Conservation (phyloP, 148 eudicot genomes). For the Silene conica region DNA sequence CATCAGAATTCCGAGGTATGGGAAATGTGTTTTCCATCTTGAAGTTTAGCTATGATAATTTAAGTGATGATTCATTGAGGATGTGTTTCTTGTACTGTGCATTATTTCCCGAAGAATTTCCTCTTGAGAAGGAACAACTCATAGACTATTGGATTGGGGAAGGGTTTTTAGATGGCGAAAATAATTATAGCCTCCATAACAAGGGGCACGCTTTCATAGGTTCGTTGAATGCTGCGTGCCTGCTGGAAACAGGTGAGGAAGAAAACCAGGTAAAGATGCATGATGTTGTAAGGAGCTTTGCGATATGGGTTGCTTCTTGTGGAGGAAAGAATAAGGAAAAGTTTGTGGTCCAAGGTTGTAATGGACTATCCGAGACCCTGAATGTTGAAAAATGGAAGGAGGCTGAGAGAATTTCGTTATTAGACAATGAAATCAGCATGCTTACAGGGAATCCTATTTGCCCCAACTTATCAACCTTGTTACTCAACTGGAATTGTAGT, state of each 20-base stretch:
- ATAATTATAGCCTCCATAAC: slow-evolving; percentile 19
- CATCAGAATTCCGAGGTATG: slow-evolving; percentile 44
- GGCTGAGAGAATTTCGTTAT: slow-evolving; percentile 23
- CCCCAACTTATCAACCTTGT: slow-evolving; percentile 20
- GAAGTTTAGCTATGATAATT: slow-evolving; percentile 38
- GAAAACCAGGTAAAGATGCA: slow-evolving; percentile 38
- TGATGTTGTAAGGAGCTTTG: slow-evolving; percentile 42
- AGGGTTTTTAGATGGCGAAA: slow-evolving; percentile 28
- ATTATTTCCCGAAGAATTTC: slow-evolving; percentile 38
- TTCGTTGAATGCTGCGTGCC: slow-evolving; percentile 31
- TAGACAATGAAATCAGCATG: slow-evolving; percentile 19
- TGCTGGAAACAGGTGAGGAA: slow-evolving; percentile 28
- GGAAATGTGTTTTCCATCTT: slow-evolving; percentile 26
- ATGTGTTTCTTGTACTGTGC: slow-evolving; percentile 41
- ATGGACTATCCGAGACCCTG: slow-evolving; percentile 15
- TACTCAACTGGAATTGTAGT: slow-evolving; percentile 23
- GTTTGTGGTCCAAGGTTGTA: slow-evolving; percentile 15
- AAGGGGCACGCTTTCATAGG: slow-evolving; percentile 37
- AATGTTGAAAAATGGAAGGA: slow-evolving; percentile 20
- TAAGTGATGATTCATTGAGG: slow-evolving; percentile 24
- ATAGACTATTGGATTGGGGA: slow-evolving; percentile 44
- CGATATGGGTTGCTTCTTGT: slow-evolving; percentile 30
- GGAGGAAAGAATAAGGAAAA: slow-evolving; percentile 10
- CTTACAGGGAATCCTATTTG: slow-evolving; percentile 12
- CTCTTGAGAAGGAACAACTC: slow-evolving; percentile 38